phyloP scores from a whole-genome alignment of 2,329 filamentous ascomycete genomes.

The Ophiostoma fasciatum region DNA sequence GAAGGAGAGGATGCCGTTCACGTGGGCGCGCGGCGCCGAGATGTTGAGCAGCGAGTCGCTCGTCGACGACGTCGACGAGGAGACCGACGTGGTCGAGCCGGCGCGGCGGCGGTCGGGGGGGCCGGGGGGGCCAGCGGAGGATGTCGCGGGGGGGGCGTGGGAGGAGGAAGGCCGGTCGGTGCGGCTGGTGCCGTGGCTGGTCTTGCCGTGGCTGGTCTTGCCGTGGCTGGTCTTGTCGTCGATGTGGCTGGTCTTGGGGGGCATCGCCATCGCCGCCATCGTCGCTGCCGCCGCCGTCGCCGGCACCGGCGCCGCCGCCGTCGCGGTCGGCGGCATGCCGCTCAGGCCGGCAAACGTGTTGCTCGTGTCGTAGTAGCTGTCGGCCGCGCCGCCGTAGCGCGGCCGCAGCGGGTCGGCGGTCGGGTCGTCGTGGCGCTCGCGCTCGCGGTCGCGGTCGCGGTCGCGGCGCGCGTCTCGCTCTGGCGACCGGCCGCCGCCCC shows the following conservation, averaged over 20 bases:
- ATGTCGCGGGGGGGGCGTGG: too few species aligned
- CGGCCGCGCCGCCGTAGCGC: constrained; percentile 5
- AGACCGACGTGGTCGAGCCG: constrained; percentile 17
- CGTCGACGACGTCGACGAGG: constrained; percentile 19
- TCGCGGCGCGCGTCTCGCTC: neutral
- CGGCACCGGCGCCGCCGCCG: neutral
- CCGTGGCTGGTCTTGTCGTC: too few species aligned
- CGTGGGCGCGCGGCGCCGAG: constrained; percentile 16
- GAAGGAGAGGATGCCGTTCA: constrained; percentile 20
- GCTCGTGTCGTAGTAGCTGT: constrained; percentile 7
- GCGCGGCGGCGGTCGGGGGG: constrained; percentile 2
- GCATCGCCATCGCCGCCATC: too few species aligned
- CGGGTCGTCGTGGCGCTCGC: neutral
- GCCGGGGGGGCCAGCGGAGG: too few species aligned
- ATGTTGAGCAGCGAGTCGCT: constrained; percentile 21
- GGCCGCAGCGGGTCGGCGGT: neutral
- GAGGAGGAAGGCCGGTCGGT: too few species aligned
- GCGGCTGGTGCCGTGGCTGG: too few species aligned
- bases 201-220: too few species aligned
- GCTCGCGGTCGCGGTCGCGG: neutral
- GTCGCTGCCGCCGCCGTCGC: neutral
- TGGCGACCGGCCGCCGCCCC: constrained; percentile 14
- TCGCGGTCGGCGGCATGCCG: neutral
- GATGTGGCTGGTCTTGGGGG: too few species aligned
- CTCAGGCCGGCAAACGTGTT: constrained; percentile 7